A percentile compares a stretch with the other conserved stretches of the same genome.
These are phyloP conservation scores for Lomentospora prolificans DNA, from an alignment of 2,329 filamentous ascomycete species.

Conservation along the genomic window DNA sequence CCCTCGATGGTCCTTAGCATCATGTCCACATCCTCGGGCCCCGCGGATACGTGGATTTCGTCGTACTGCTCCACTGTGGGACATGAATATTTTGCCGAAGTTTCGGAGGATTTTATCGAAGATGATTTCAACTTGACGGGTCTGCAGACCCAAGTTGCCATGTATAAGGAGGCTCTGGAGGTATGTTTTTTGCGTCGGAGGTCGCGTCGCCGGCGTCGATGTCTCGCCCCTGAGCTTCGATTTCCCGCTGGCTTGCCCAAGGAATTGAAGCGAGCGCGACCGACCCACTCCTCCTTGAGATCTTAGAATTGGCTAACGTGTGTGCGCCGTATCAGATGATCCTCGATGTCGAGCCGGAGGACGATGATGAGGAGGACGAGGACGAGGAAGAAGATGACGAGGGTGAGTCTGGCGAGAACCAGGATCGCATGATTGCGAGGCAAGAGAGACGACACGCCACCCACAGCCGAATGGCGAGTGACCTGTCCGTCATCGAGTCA, in stretches of 20 bases:
- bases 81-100: conserved; percentile 98
- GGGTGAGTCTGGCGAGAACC: conserved; percentile 57
- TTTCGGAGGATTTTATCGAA: conserved; percentile 98
- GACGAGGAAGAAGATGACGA: conserved; percentile 66
- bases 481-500: conserved; percentile 90
- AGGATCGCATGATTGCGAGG: conserved; percentile 37
- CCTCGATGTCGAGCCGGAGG: conserved; percentile 92
- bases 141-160: conserved; percentile 85
- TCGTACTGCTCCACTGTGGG: conserved; percentile 93
- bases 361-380: conserved; percentile 78
- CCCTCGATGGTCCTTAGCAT: conserved; percentile 8
- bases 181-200: conserved; percentile 26
- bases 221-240: neutral
- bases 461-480: conserved; percentile 75
- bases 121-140: conserved; percentile 99
- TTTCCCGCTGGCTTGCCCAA: too few relatives aligned
- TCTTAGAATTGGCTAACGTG: too few relatives aligned
- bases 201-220: too few relatives aligned
- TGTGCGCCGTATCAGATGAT: conserved; percentile 59
- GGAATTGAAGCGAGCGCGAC: too few relatives aligned
- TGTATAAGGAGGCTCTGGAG: conserved; percentile 98
- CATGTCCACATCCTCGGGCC: conserved; percentile 53
- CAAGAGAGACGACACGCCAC: conserved; percentile 57
- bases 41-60: conserved; percentile 89
- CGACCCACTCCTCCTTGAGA: too few relatives aligned